Evolutionary conservation across 2,329 filamentous ascomycete species (phyloP).

Genomic region (Alternaria hordeiaustralica): DNA sequence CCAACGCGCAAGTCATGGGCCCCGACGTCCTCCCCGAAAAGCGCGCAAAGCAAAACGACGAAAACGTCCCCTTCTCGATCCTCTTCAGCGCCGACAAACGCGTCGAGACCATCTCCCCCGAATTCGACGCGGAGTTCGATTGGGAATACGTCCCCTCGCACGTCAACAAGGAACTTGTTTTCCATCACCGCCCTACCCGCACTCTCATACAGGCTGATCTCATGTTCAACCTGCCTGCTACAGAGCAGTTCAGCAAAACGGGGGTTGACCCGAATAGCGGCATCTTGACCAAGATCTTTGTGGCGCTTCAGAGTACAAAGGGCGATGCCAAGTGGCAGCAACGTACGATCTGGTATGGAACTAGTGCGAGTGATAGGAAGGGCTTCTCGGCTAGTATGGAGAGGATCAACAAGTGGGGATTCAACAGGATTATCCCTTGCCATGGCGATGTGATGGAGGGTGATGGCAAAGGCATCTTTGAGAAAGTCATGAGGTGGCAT

Average conservation of each 20-base stretch:
- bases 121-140: conserved; percentile 88
- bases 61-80: conserved; percentile 68
- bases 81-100: conserved; percentile 59
- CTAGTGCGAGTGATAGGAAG: conserved; percentile 65
- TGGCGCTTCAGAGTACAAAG: conserved; percentile 64
- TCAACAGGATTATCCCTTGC: conserved; percentile 84
- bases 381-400: conserved; percentile 74
- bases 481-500: conserved; percentile 85
- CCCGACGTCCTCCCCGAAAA: conserved; percentile 86
- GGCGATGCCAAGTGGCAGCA: conserved; percentile 72
- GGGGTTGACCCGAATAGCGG: conserved; percentile 63
- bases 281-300: conserved; percentile 64
- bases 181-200: conserved; percentile 78
- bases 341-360: conserved; percentile 80
- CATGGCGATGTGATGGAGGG: conserved; percentile 88
- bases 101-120: conserved; percentile 65
- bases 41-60: conserved; percentile 66
- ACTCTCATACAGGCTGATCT: conserved; percentile 89
- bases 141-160: conserved; percentile 82
- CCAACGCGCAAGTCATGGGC: conserved; percentile 78
- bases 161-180: conserved; percentile 85
- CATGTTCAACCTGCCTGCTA: conserved; percentile 87
- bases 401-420: conserved; percentile 80
- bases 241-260: conserved; percentile 75
- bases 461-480: conserved; percentile 75